A percentile compares a stretch with the other conserved stretches of the same genome.
phyloP scores from a whole-genome alignment of 148 eudicot genomes.

The Diospyros lotus region DNA sequence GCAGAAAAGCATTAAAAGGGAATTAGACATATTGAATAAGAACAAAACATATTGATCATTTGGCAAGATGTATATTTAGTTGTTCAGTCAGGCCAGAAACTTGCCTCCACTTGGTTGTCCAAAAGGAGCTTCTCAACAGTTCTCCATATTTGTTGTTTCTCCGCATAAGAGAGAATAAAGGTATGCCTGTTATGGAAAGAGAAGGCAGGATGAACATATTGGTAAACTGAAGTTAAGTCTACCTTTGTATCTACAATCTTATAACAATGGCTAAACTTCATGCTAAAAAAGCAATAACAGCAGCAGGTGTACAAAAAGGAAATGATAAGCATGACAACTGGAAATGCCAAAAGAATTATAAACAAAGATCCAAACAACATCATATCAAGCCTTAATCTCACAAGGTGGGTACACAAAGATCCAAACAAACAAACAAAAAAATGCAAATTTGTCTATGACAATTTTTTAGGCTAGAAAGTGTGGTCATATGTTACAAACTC shows the following conservation, averaged over 20 bases:
- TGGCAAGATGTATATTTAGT: not conserved
- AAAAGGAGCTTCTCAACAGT: conserved; percentile 73
- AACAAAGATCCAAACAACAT: not conserved
- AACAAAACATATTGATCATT: conserved; percentile 3
- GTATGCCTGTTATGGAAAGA: conserved; percentile 55
- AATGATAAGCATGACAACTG: not conserved
- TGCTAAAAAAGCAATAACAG: not conserved
- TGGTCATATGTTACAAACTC: too few relatives aligned
- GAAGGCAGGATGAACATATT: conserved; percentile 4
- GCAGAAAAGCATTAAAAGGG: not conserved
- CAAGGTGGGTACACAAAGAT: too few relatives aligned
- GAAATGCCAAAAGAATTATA: not conserved
- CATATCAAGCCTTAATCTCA: too few relatives aligned
- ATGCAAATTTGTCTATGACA: too few relatives aligned
- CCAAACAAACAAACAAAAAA: too few relatives aligned
- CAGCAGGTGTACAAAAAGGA: not conserved
- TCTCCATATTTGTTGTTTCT: conserved; percentile 78
- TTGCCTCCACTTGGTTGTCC: conserved; percentile 93
- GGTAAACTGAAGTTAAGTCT: not conserved
- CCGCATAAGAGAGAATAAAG: conserved; percentile 58
- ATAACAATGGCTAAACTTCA: not conserved
- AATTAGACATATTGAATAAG: not conserved
- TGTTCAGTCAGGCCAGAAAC: conserved; percentile 18
- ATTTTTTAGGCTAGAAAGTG: too few relatives aligned
- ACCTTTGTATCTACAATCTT: not conserved